A percentile compares a stretch with the other conserved stretches of the same genome.
Evolutionary conservation across 2,329 filamentous ascomycete species (phyloP).

Genomic region (Lecanicillium sp.): DNA sequence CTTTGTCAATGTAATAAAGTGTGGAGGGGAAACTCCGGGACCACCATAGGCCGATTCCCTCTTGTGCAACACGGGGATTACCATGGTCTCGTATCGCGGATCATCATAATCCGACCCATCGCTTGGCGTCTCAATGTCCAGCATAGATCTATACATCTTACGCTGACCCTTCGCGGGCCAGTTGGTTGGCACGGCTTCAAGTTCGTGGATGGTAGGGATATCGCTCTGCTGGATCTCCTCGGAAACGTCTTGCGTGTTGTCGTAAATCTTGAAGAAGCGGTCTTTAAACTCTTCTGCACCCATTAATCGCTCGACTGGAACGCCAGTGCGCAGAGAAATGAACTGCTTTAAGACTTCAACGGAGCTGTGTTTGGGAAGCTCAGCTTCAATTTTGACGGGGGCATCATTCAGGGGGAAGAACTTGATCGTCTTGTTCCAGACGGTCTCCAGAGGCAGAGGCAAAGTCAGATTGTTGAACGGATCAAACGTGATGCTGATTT

Average conservation of each 20-base stretch:
- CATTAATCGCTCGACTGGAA: constrained; percentile 60
- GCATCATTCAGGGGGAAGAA: constrained; percentile 69
- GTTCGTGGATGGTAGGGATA: constrained; percentile 63
- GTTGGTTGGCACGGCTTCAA: constrained; percentile 74
- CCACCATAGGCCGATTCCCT: constrained; percentile 24
- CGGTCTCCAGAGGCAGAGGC: constrained; percentile 77
- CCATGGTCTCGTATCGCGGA: constrained; percentile 53
- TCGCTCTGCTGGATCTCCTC: constrained; percentile 64
- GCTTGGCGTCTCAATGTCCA: constrained; percentile 33
- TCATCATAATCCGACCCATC: constrained; percentile 49
- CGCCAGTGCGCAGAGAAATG: constrained; percentile 57
- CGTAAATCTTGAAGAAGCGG: constrained; percentile 81
- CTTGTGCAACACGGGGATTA: constrained; percentile 66
- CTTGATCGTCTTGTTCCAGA: constrained; percentile 66
- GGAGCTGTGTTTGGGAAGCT: constrained; percentile 68
- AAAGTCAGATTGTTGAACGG: constrained; percentile 93
- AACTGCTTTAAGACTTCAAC: constrained; percentile 62
- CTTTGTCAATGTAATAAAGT: constrained; percentile 67
- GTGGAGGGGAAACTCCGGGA: constrained; percentile 35
- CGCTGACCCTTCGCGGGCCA: constrained; percentile 47
- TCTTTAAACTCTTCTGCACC: constrained; percentile 74
- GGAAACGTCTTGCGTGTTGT: constrained; percentile 57
- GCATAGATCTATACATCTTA: constrained; percentile 41
- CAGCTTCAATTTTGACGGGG: constrained; percentile 66
- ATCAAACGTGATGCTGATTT: constrained; percentile 98